A percentile compares a stretch with the other conserved stretches of the same genome.
Conservation (phyloP, 208 protist genomes). For the Leishmania amazonensis region DNA sequence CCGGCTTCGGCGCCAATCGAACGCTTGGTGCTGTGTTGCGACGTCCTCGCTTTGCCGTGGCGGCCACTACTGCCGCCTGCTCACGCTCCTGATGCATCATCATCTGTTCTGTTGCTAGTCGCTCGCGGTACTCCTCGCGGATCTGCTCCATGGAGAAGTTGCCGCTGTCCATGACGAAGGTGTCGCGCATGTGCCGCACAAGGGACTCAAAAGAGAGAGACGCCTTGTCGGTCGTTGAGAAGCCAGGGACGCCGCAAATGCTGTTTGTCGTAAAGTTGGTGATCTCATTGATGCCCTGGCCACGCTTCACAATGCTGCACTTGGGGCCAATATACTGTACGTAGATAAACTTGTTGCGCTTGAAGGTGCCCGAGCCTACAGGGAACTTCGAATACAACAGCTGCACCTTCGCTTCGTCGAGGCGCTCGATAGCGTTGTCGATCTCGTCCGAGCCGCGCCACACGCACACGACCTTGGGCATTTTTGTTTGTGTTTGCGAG, state of each 20-base stretch:
- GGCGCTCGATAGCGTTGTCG: conserved; percentile 57
- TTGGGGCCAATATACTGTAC: conserved; percentile 76
- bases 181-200: conserved; percentile 62
- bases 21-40: conserved; percentile 21
- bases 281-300: conserved; percentile 68
- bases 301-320: conserved; percentile 79
- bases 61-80: conserved; percentile 17
- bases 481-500: neutral
- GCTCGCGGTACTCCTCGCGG: conserved; percentile 65
- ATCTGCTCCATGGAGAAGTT: conserved; percentile 80
- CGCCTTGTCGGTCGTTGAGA: conserved; percentile 68
- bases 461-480: conserved; percentile 62
- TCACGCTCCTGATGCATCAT: conserved; percentile 59
- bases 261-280: conserved; percentile 50
- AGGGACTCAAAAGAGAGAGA: conserved; percentile 65
- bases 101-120: conserved; percentile 57
- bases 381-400: conserved; percentile 82
- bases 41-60: conserved; percentile 14
- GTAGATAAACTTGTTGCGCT: conserved; percentile 87
- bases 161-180: conserved; percentile 81
- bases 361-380: conserved; percentile 83
- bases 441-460: conserved; percentile 63
- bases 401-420: conserved; percentile 81
- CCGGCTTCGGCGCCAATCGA: conserved; percentile 5
- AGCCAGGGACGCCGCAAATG: conserved; percentile 59